These are phyloP conservation scores for Phytophthora kernoviae DNA, from an alignment of 352 stramenopile genomes.

Conservation along the genomic window DNA sequence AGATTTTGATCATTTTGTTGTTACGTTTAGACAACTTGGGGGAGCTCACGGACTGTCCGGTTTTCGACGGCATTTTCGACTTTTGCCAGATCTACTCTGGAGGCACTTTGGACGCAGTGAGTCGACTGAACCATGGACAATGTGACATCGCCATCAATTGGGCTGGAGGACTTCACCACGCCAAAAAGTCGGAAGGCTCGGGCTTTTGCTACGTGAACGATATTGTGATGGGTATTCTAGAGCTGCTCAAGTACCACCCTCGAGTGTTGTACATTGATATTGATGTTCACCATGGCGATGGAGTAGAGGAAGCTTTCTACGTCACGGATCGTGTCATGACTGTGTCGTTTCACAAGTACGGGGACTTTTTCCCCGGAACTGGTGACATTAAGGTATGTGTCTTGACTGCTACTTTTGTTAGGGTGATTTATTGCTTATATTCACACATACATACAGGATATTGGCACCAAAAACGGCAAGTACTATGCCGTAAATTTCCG, in stretches of 20 bases:
- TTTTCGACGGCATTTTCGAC: slow-evolving; percentile 99
- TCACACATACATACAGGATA: slow-evolving; percentile 71
- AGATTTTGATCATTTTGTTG: slow-evolving; percentile 6
- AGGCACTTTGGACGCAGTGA: slow-evolving; percentile 96
- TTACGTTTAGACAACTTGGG: slow-evolving; percentile 92
- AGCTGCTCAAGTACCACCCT: slow-evolving; percentile 97
- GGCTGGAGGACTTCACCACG: slow-evolving; percentile 97
- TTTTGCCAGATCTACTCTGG: slow-evolving; percentile 98
- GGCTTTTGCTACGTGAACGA: slow-evolving; percentile 99
- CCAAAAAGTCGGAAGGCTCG: slow-evolving; percentile 97
- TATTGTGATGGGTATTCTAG: slow-evolving; percentile 98
- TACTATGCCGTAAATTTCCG: slow-evolving; percentile 97
- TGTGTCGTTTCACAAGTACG: slow-evolving; percentile 99
- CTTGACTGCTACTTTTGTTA: not conserved
- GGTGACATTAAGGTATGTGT: slow-evolving; percentile 82
- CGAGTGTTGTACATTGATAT: slow-evolving; percentile 99
- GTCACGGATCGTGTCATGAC: slow-evolving; percentile 99
- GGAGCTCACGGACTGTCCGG: slow-evolving; percentile 97
- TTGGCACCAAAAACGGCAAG: slow-evolving; percentile 93
- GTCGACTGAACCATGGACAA: slow-evolving; percentile 95
- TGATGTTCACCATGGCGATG: slow-evolving; percentile 98
- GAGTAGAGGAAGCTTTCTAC: slow-evolving; percentile 97
- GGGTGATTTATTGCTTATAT: slow-evolving; percentile 4
- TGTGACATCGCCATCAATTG: slow-evolving; percentile 99
- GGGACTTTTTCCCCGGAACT: slow-evolving; percentile 99